phyloP scores from a whole-genome alignment of 2,329 filamentous ascomycete genomes.

The Fusarium sp. region DNA sequence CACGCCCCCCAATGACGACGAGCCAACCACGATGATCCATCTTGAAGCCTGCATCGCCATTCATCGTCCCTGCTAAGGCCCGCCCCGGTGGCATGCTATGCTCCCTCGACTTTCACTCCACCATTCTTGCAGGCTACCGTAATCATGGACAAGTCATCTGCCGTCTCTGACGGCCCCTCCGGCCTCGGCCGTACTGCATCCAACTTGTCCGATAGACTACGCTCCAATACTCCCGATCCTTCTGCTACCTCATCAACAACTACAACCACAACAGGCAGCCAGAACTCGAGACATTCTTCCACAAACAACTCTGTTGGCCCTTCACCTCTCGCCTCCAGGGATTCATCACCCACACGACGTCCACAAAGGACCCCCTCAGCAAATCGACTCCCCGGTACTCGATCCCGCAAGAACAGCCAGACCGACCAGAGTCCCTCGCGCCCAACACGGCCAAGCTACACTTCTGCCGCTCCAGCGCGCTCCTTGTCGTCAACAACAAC shows the following conservation, averaged over 20 bases:
- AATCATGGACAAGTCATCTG: slow-evolving; percentile 53
- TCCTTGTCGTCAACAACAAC: slow-evolving; percentile 76
- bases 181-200: slow-evolving; percentile 34
- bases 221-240: slow-evolving; percentile 40
- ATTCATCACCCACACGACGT: slow-evolving; percentile 61
- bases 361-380: slow-evolving; percentile 51
- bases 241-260: slow-evolving; percentile 39
- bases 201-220: slow-evolving; percentile 33
- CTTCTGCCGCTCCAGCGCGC: slow-evolving; percentile 72
- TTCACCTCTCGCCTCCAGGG: slow-evolving; percentile 57
- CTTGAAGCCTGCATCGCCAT: slow-evolving; percentile 43
- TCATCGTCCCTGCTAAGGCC: slow-evolving; percentile 46
- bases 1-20: slow-evolving; percentile 47
- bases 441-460: slow-evolving; percentile 60
- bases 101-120: slow-evolving; percentile 46
- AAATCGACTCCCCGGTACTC: slow-evolving; percentile 54
- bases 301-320: slow-evolving; percentile 51
- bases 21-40: slow-evolving; percentile 52
- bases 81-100: slow-evolving; percentile 51
- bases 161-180: slow-evolving; percentile 42
- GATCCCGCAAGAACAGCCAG: slow-evolving; percentile 74
- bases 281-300: slow-evolving; percentile 53
- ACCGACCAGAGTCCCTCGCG: slow-evolving; percentile 74
- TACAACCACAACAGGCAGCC: slow-evolving; percentile 42
- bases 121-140: slow-evolving; percentile 39